Evolutionary conservation across 2,329 filamentous ascomycete species (phyloP).

Genomic region (Botrytis aclada): DNA sequence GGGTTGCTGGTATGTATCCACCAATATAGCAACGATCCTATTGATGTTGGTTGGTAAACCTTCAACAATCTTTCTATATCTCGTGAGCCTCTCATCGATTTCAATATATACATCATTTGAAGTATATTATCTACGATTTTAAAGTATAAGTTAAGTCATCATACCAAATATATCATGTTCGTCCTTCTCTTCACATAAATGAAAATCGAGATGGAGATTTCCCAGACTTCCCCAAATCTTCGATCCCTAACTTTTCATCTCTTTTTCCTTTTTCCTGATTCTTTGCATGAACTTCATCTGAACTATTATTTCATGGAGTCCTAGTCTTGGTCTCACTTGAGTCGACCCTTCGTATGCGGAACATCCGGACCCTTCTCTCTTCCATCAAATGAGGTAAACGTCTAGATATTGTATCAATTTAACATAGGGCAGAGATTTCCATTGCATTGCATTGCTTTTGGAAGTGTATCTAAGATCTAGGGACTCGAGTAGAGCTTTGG

Average conservation of each 20-base stretch:
- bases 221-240: not conserved
- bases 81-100: not conserved
- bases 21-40: not conserved
- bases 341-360: not conserved
- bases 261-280: not conserved
- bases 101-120: not conserved
- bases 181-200: not conserved
- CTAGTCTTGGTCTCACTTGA: not conserved
- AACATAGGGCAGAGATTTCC: not conserved
- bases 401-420: not conserved
- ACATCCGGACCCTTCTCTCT: not conserved
- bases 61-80: not conserved
- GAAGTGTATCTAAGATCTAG: not conserved
- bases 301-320: not conserved
- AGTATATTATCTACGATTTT: not conserved
- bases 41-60: not conserved
- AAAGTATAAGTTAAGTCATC: too few species aligned
- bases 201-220: not conserved
- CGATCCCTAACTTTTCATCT: slow-evolving; percentile 1
- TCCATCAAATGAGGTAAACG: not conserved
- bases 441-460: not conserved
- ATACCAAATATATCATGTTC: not conserved
- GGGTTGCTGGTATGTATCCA: not conserved
- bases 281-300: slow-evolving; percentile 20
- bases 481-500: not conserved